phyloP scores from a whole-genome alignment of 2,329 filamentous ascomycete species.

The Didymellaceae sp. region DNA sequence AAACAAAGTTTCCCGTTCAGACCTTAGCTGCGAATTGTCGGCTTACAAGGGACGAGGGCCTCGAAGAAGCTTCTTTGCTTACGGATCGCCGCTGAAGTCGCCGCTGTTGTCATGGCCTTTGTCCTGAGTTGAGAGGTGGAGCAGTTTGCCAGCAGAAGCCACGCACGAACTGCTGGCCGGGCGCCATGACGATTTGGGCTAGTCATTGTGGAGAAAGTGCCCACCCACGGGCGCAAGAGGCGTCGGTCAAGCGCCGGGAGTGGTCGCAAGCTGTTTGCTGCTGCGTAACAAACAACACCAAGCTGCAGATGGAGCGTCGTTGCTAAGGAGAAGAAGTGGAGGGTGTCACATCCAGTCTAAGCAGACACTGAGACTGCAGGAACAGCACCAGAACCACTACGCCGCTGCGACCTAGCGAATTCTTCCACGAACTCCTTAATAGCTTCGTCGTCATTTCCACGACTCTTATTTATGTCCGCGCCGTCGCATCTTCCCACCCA shows the following conservation, averaged over 20 bases:
- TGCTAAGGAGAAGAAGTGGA: constrained; percentile 7
- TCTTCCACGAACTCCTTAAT: background rate
- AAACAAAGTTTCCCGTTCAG: background rate
- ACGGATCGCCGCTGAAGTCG: background rate
- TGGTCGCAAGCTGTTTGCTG: constrained; percentile 12
- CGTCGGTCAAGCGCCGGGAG: constrained; percentile 9
- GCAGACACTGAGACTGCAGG: background rate
- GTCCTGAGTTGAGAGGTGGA: background rate
- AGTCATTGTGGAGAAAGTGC: constrained; percentile 12
- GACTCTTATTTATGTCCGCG: constrained; percentile 27
- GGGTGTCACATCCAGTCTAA: background rate
- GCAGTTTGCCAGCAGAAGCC: background rate
- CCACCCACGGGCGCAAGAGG: constrained; percentile 8
- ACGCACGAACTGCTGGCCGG: constrained; percentile 2
- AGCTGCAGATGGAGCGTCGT: constrained; percentile 13
- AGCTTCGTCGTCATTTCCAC: constrained; percentile 10
- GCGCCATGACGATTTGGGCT: constrained; percentile 1
- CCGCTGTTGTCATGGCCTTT: background rate
- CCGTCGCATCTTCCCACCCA: constrained; percentile 26
- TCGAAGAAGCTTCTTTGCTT: background rate
- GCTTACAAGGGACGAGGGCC: background rate
- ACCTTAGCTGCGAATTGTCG: no score
- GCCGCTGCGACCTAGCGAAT: constrained; percentile 3
- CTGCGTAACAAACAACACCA: constrained; percentile 17
- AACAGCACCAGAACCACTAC: constrained; percentile 1